Base-by-base conservation (phyloP, 805 yeast genomes). In the Yarrowia alimentaria region DNA sequence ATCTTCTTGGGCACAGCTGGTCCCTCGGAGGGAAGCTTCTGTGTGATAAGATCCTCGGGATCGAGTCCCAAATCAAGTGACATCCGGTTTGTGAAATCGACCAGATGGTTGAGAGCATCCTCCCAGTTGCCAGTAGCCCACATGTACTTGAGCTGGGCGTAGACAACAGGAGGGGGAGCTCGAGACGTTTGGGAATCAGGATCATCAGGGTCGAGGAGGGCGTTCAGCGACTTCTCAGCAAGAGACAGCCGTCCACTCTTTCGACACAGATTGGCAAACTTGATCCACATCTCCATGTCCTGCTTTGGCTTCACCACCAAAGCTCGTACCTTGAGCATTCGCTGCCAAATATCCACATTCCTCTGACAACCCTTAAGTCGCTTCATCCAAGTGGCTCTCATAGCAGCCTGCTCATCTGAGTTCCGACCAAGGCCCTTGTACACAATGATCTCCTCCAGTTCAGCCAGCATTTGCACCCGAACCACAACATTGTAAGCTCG, bases 321-420 rank as follows among this genome's bases (percentile, higher is more conserved):
- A 0, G 97, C 91, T 52, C 99, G 76, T 1, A 91, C 96, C 64
- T 90, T 86, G 54, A 93, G 74, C 80, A 93, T 83, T 61, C 97
- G 75, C 65, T 91, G 97, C 99, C 99, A 93, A n/a, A 90, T 89
- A 68, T 93, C 99, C 47, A 93, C 98, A 68, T 93, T 93, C 59
- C 93, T 77, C 68, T 93, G 99, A 62, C 97, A 89, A 1, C 98
- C 98, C 54, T 87, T 70, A 45, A 93, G 71, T 60, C 99, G 77
- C 47, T 86, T 85, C 62, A 86, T 88, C 99, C 99, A 94, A 0
- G 98, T 91, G 58, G 83, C 80, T 58, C 95, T 76, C 76, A 93
- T 83, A 12, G 80, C 79, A 6, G 73, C 77, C 57, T 93, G 78
- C 59, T 83, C 84, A 38, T 84, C 94, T 0, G 95, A 85, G 3